Evolutionary conservation across 73 alveolate species (phyloP), one percentile per base, ranked within the genome.

Genomic region (Paramecium sonneborni): DNA sequence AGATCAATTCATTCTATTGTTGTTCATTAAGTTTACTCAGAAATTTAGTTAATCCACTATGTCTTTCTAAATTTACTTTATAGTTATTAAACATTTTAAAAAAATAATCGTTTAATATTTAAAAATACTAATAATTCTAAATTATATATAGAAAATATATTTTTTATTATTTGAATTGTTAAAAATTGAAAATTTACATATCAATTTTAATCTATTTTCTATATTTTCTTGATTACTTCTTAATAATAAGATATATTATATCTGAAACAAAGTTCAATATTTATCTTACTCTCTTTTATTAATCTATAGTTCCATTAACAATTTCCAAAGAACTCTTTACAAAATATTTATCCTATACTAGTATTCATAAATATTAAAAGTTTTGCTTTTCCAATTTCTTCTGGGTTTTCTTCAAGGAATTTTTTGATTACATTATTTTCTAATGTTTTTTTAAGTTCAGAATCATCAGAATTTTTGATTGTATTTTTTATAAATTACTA

Each of bases 241-340:
- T 1, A 3, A 26, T 7, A 62, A 26, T 62, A 62, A 23, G 12
- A 12, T 14, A 62, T 62, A 30, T 62, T 62, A 9, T 62, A 62
- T 62, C 84, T 62, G 26, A 62, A 62, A 11, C 26, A 62, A 2
- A 9, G 21, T 9, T 62, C 84, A 5, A 62, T 21, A 12, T 62
- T 26, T 0, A 46, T 62, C 24, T 62, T 62, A n/a, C 84, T 28
- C 24, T 62, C 84, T 3, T 62, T 62, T 2, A 46, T 62, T 26
- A 62, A 2, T 30, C 46, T 28, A 32, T 62, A 62, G 24, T 3
- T 30, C 84, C 84, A 62, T 24, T 26, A 21, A 8, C 84, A 62
- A 26, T 26, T 62, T 62, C 84, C 84, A 62, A 62, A 62, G 46
- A 62, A 62, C 26, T 62, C 84, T 14, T 62, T 26, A 30, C 84